Conservation (phyloP, 225 moss, liverwort and hornwort genomes). For the Marchantia polymorpha region DNA sequence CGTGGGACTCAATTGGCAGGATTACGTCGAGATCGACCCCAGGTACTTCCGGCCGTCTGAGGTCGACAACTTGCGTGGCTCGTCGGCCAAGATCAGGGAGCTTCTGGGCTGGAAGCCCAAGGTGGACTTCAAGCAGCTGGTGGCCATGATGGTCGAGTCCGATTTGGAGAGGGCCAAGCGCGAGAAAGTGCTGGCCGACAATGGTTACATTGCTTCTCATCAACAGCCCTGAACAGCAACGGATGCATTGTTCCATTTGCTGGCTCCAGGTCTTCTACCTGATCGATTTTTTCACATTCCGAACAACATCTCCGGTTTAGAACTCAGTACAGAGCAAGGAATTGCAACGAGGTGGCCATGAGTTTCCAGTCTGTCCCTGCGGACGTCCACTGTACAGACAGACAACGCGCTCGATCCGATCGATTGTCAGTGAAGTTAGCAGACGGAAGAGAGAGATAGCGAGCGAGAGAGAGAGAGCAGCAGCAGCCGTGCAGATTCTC, state of each 20-base stretch:
- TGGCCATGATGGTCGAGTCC: conserved; percentile 70
- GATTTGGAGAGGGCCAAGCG: conserved; percentile 67
- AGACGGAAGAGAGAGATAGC: too few relatives aligned
- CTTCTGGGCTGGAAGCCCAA: conserved; percentile 57
- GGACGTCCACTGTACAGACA: too few relatives aligned
- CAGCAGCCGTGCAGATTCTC: too few relatives aligned
- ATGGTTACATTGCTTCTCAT: conserved; percentile 69
- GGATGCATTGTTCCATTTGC: not conserved
- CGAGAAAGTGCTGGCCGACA: conserved; percentile 70
- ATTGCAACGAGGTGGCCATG: too few relatives aligned
- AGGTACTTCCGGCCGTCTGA: conserved; percentile 79
- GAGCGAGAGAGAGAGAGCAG: too few relatives aligned
- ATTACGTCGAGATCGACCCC: conserved; percentile 69
- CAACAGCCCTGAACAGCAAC: conserved; percentile 66
- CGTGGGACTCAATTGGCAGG: conserved; percentile 67
- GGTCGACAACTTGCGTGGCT: conserved; percentile 65
- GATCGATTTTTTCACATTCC: not conserved
- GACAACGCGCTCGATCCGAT: too few relatives aligned
- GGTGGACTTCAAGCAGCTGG: conserved; percentile 67
- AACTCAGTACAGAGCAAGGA: too few relatives aligned
- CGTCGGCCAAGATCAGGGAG: conserved; percentile 47
- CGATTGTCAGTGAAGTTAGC: too few relatives aligned
- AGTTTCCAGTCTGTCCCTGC: too few relatives aligned
- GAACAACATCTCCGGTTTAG: not conserved
- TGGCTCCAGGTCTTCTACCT: not conserved